These are phyloP conservation scores for Monilinia fructicola DNA, from an alignment of 2,329 filamentous ascomycete genomes.

Conservation along the genomic window DNA sequence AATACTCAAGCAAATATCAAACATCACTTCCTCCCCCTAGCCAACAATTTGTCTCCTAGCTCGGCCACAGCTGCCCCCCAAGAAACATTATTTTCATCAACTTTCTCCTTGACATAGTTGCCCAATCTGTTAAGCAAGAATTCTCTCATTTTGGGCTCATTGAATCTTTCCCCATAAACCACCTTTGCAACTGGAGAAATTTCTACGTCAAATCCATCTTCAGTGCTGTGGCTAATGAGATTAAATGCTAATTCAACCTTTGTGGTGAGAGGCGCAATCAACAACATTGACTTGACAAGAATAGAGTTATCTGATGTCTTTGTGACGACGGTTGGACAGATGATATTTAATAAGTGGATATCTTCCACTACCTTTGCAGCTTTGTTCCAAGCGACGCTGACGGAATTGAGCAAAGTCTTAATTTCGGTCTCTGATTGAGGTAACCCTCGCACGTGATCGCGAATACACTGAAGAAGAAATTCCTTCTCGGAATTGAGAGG, in stretches of 20 bases:
- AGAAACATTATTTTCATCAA: slow-evolving; percentile 42
- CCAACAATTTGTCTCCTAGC: slow-evolving; percentile 55
- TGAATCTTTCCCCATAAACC: slow-evolving; percentile 77
- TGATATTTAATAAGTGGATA: slow-evolving; percentile 60
- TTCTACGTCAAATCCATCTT: slow-evolving; percentile 54
- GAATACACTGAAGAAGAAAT: slow-evolving; percentile 73
- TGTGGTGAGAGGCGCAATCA: slow-evolving; percentile 64
- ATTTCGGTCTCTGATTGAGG: slow-evolving; percentile 58
- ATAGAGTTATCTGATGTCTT: slow-evolving; percentile 66
- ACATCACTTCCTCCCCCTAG: slow-evolving; percentile 52
- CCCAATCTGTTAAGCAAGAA: slow-evolving; percentile 61
- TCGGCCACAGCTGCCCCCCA: slow-evolving; percentile 60
- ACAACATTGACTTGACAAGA: slow-evolving; percentile 58
- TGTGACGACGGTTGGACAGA: slow-evolving; percentile 62
- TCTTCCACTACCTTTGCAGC: slow-evolving; percentile 60
- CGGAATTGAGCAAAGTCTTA: slow-evolving; percentile 56
- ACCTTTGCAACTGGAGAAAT: slow-evolving; percentile 59
- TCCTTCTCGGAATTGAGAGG: slow-evolving; percentile 65
- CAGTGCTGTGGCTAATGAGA: slow-evolving; percentile 49
- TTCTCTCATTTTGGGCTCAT: slow-evolving; percentile 71
- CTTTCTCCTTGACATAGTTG: slow-evolving; percentile 35
- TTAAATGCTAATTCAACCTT: slow-evolving; percentile 65
- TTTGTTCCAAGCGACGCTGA: slow-evolving; percentile 65
- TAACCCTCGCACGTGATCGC: slow-evolving; percentile 64
- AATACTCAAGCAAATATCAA: background rate